These are phyloP conservation scores for Umbilicus rupestris DNA, from an alignment of 164 flowering plant genomes.

Conservation along the genomic window DNA sequence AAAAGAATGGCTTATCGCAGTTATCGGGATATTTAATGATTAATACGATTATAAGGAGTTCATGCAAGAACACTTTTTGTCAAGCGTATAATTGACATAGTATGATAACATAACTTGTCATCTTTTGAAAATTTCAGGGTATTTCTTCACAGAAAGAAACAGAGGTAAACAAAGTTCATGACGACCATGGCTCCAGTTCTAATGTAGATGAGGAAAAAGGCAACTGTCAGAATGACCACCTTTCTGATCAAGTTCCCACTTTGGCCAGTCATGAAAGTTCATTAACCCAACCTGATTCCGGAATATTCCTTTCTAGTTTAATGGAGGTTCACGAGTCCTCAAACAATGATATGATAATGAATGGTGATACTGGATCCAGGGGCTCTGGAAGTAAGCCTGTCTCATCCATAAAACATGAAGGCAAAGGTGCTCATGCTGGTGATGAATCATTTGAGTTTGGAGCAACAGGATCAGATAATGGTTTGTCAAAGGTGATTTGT, in stretches of 20 bases:
- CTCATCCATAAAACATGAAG: constrained; percentile 28
- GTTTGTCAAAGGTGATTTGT: constrained; percentile 10
- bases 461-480: constrained; percentile 28
- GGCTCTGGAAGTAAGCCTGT: constrained; percentile 29
- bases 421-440: constrained; percentile 24
- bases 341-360: constrained; percentile 23
- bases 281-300: constrained; percentile 27
- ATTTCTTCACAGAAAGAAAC: constrained; percentile 22
- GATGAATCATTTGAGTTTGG: constrained; percentile 28
- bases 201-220: constrained; percentile 29
- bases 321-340: constrained; percentile 21
- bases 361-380: constrained; percentile 34
- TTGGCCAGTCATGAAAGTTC: constrained; percentile 47
- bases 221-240: constrained; percentile 29
- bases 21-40: not conserved
- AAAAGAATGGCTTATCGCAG: not conserved
- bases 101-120: not conserved
- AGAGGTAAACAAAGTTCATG: constrained; percentile 23
- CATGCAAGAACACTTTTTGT: not conserved
- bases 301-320: constrained; percentile 19
- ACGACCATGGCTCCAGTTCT: constrained; percentile 24
- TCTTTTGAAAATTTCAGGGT: constrained; percentile 29
- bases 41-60: not conserved
- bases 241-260: constrained; percentile 57
- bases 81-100: not conserved